Evolutionary conservation across 192 early-diverging fungal genomes (phyloP).

Genomic region (Entomortierella chlamydospora): DNA sequence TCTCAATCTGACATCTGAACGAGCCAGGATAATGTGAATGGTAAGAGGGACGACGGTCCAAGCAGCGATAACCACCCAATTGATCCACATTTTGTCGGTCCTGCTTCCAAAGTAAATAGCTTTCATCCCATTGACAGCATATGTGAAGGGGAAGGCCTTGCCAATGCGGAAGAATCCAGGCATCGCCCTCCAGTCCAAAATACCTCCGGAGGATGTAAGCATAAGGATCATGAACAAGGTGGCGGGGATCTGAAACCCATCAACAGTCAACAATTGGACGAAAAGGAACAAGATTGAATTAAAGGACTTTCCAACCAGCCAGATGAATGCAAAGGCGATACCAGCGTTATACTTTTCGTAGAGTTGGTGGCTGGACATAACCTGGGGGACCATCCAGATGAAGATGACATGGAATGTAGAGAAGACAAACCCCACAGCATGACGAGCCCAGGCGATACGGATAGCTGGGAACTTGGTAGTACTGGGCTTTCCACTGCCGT

Average conservation of each 20-base stretch:
- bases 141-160: conserved; percentile 42
- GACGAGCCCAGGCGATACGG: conserved; percentile 42
- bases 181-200: conserved; percentile 44
- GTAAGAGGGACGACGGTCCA: conserved; percentile 38
- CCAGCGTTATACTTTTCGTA: conserved; percentile 41
- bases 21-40: conserved; percentile 33
- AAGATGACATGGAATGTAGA: conserved; percentile 36
- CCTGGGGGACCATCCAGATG: conserved; percentile 55
- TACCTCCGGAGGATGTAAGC: conserved; percentile 46
- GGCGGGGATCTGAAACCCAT: conserved; percentile 44
- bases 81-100: conserved; percentile 47
- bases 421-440: conserved; percentile 33
- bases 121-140: conserved; percentile 26
- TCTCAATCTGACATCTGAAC: conserved; percentile 44
- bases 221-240: conserved; percentile 53
- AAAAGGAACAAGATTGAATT: conserved; percentile 39
- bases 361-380: conserved; percentile 40
- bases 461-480: conserved; percentile 41
- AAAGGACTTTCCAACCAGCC: conserved; percentile 47
- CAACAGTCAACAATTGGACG: conserved; percentile 35
- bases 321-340: conserved; percentile 44
- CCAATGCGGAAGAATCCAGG: conserved; percentile 53
- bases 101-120: conserved; percentile 45
- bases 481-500: neutral
- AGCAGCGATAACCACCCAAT: conserved; percentile 42